Conservation (phyloP, 2,329 filamentous ascomycete genomes). For the Trichoderma guizhouense region DNA sequence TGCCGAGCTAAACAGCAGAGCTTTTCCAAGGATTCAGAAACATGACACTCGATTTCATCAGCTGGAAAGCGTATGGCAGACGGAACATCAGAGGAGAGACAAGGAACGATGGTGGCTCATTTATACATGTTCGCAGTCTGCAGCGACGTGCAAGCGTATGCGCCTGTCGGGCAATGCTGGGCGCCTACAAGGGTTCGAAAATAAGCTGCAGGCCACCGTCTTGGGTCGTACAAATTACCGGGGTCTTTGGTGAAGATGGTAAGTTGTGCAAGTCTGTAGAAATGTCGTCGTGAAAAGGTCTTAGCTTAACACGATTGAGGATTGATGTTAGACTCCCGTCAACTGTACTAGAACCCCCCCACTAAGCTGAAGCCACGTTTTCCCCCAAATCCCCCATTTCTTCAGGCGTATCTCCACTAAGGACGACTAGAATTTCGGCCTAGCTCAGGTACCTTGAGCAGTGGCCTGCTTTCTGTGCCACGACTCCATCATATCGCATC, state of each 20-base stretch:
- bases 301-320: not conserved
- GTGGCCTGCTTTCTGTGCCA: not conserved
- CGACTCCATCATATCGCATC: not conserved
- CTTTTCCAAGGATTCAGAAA: not conserved
- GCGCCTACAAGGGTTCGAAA: not conserved
- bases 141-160: not conserved
- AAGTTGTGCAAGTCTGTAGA: not conserved
- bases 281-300: not conserved
- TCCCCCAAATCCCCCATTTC: not conserved
- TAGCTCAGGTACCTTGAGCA: not conserved
- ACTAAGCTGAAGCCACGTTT: not conserved
- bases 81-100: not conserved
- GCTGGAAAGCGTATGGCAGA: not conserved
- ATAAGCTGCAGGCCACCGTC: not conserved
- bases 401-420: not conserved
- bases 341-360: not conserved
- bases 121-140: slow-evolving; percentile 5
- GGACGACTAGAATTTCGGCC: not conserved
- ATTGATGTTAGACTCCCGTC: not conserved
- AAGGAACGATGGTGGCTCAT: not conserved
- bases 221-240: not conserved
- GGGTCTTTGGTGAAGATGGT: not conserved
- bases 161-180: not conserved
- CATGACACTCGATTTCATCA: not conserved
- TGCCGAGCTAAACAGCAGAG: not conserved